These are phyloP conservation scores for Naumovozyma baii DNA, from an alignment of 805 yeast species.

Conservation along the genomic window DNA sequence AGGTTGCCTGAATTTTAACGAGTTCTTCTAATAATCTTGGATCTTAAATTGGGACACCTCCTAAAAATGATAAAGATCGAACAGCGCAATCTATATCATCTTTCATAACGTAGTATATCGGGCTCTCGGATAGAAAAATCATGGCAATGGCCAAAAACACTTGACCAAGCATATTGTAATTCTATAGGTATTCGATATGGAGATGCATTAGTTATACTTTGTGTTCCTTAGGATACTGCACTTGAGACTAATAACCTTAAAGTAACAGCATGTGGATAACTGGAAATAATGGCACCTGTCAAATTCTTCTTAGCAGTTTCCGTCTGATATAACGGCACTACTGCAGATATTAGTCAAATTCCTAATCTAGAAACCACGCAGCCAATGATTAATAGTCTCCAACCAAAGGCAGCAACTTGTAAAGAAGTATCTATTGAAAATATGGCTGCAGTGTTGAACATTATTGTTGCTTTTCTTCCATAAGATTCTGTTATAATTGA, in stretches of 20 bases:
- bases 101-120: constrained; percentile 69
- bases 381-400: constrained; percentile 57
- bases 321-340: constrained; percentile 77
- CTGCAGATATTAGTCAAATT: constrained; percentile 69
- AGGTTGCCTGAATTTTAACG: constrained; percentile 66
- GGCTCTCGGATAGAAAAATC: constrained; percentile 78
- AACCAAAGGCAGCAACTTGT: constrained; percentile 49
- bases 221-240: constrained; percentile 72
- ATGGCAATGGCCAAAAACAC: constrained; percentile 54
- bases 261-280: constrained; percentile 84
- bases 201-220: constrained; percentile 41
- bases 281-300: constrained; percentile 72
- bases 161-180: constrained; percentile 65
- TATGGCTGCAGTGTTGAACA: constrained; percentile 48
- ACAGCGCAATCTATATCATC: constrained; percentile 64
- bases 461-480: constrained; percentile 64
- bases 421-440: constrained; percentile 64
- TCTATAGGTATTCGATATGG: constrained; percentile 70
- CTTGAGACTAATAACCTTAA: constrained; percentile 73
- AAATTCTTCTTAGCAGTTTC: constrained; percentile 75
- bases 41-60: constrained; percentile 59
- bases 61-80: constrained; percentile 48
- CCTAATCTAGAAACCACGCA: constrained; percentile 63
- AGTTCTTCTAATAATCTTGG: constrained; percentile 58
- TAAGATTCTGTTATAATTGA: constrained; percentile 58